Evolutionary conservation across 2,329 filamentous ascomycete genomes (phyloP), one percentile per base, ranked within the genome.

Genomic region (Fusarium hostae): DNA sequence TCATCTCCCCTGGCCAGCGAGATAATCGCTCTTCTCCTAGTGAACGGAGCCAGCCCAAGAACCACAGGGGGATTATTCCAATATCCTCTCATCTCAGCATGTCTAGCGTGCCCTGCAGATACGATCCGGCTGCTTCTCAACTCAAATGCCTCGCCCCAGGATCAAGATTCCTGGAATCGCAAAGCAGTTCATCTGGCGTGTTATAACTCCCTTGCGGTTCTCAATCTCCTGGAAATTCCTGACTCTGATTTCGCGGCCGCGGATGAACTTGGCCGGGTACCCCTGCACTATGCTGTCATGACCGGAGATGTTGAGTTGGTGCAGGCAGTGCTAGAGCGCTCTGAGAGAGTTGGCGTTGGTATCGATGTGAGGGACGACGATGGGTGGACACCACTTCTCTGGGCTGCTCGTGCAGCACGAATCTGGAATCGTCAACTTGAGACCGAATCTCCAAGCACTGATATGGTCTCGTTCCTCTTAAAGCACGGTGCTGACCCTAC

Each of bases 361-460:
- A 40, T 64, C 2, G n/a, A 68, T n/a, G 37, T 64, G 1, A 24
- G 44, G 22, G 63, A 69, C 3, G 44, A 48, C 5, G 63, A 67
- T 15, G 63, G 67, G 5, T 60, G 67, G 59, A 70, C 64, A 9
- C 59, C 63, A 3, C 41, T 68, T 2, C 59, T 64, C 40, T 70
- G 67, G 67, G 59, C 45, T 16, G 34, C 55, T 3, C 41, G 24
- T 20, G 22, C 12, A 2, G 22, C 55, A 8, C 10, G 15, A 11
- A 12, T 35, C 9, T 58, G 26, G 24, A 47, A 30, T 3, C 26
- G 44, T n/a, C 44, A 47, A 11, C 3, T 30, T 15, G 18, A n/a
- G 1, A 5, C 3, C 12, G 18, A 6, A 0, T 9, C 0, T 15
- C 26, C 11, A 4, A 15, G 3, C 8, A 47, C 12, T 15, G 18